Evolutionary conservation across 192 early-diverging fungal genomes (phyloP).

Genomic region (Umbelopsis sp.): DNA sequence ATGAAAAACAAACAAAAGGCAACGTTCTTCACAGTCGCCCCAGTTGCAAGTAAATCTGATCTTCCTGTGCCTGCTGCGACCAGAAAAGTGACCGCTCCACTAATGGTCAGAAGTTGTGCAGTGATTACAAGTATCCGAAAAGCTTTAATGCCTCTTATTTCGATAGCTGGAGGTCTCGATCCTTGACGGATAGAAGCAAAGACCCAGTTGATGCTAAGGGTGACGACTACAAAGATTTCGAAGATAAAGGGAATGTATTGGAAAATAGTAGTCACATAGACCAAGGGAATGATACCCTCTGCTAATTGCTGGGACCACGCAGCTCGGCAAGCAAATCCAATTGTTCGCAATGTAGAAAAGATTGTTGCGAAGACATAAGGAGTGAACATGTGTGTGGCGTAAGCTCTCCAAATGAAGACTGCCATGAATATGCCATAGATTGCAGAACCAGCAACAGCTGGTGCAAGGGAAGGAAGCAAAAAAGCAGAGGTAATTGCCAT

Average conservation of each 20-base stretch:
- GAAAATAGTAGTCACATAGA: conserved; percentile 12
- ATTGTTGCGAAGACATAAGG: not conserved
- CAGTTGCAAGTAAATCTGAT: not conserved
- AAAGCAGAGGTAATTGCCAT: not conserved
- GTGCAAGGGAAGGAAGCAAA: conserved; percentile 2
- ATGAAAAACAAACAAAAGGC: not conserved
- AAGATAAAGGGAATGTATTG: conserved; percentile 1
- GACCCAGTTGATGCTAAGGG: conserved; percentile 1
- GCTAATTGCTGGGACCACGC: conserved; percentile 10
- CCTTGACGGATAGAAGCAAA: not conserved
- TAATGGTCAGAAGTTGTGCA: conserved; percentile 3
- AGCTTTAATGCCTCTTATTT: not conserved
- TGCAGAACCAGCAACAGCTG: not conserved
- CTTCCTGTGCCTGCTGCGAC: not conserved
- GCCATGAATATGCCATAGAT: not conserved
- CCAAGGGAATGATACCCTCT: not conserved
- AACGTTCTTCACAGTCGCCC: not conserved
- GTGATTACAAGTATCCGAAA: not conserved
- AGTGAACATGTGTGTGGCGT: not conserved
- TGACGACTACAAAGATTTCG: not conserved
- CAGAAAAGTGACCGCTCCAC: not conserved
- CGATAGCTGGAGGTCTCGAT: not conserved
- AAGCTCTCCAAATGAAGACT: not conserved
- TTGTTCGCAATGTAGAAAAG: not conserved
- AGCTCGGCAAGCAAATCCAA: conserved; percentile 11